phyloP scores from a whole-genome alignment of 208 protist species.

The Endotrypanum monterogeii region DNA sequence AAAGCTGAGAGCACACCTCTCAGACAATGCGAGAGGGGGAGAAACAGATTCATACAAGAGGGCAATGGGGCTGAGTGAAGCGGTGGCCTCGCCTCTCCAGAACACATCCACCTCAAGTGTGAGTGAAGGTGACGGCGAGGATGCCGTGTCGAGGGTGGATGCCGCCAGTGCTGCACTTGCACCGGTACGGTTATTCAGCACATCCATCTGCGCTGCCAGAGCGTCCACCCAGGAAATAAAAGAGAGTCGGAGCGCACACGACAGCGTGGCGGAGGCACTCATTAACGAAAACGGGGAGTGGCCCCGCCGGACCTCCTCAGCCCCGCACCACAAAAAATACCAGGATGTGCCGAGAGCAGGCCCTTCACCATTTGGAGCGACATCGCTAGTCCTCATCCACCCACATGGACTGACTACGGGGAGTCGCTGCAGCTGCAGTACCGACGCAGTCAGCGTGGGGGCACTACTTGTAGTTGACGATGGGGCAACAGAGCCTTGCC shows the following conservation, averaged over 20 bases:
- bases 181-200: neutral
- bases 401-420: constrained; percentile 5
- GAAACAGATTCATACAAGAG: neutral
- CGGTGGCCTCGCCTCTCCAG: neutral
- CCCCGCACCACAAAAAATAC: constrained; percentile 9
- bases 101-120: neutral
- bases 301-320: neutral
- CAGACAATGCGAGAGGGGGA: neutral
- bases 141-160: neutral
- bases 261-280: neutral
- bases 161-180: neutral
- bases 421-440: constrained; percentile 10
- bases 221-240: neutral
- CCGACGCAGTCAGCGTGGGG: neutral
- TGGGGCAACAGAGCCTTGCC: neutral
- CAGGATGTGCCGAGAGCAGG: constrained; percentile 5
- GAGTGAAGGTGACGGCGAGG: neutral
- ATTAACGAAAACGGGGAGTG: neutral
- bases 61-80: too few relatives aligned
- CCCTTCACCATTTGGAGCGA: neutral
- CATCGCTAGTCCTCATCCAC: constrained; percentile 2
- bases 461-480: neutral
- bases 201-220: neutral
- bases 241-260: constrained; percentile 5
- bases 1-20: neutral